These are phyloP conservation scores for Phytophthora lateralis DNA, from an alignment of 352 stramenopile genomes.

Conservation along the genomic window DNA sequence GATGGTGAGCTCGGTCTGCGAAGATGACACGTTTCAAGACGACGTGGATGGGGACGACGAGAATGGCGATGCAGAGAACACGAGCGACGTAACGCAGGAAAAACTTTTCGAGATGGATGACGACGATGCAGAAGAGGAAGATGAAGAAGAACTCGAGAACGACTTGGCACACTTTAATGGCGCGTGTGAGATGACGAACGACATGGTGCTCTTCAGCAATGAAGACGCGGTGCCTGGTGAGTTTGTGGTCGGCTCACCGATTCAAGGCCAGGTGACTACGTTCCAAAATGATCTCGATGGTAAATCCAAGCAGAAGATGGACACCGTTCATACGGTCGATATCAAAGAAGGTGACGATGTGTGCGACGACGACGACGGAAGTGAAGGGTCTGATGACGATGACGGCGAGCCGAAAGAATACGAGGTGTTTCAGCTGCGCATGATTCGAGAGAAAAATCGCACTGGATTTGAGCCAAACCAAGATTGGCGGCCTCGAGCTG, in stretches of 20 bases:
- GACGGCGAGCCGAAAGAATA: slow-evolving; percentile 58
- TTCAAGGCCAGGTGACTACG: slow-evolving; percentile 29
- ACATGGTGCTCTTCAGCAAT: slow-evolving; percentile 12
- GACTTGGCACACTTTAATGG: slow-evolving; percentile 12
- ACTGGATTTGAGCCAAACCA: slow-evolving; percentile 84
- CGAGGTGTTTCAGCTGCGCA: slow-evolving; percentile 70
- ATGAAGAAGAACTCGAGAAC: slow-evolving; percentile 14
- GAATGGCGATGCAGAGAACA: slow-evolving; percentile 26
- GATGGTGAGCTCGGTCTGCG: slow-evolving; percentile 65
- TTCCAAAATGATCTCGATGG: slow-evolving; percentile 40
- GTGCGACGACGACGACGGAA: slow-evolving; percentile 20
- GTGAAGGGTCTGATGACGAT: slow-evolving; percentile 45
- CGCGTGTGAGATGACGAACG: slow-evolving; percentile 26
- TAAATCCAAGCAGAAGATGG: slow-evolving; percentile 28
- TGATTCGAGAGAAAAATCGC: slow-evolving; percentile 79
- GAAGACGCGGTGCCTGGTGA: slow-evolving; percentile 9
- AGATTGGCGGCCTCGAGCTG: slow-evolving; percentile 69
- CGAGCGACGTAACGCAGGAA: slow-evolving; percentile 36
- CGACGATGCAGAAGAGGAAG: slow-evolving; percentile 24
- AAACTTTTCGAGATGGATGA: slow-evolving; percentile 76
- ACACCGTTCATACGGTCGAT: slow-evolving; percentile 40
- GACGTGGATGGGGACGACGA: slow-evolving; percentile 41
- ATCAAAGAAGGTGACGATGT: slow-evolving; percentile 34
- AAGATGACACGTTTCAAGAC: slow-evolving; percentile 63
- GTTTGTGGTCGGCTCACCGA: slow-evolving; percentile 26